These are phyloP conservation scores for Panicum virgatum DNA, from an alignment of 202 grass and related monocot species.

Conservation along the genomic window DNA sequence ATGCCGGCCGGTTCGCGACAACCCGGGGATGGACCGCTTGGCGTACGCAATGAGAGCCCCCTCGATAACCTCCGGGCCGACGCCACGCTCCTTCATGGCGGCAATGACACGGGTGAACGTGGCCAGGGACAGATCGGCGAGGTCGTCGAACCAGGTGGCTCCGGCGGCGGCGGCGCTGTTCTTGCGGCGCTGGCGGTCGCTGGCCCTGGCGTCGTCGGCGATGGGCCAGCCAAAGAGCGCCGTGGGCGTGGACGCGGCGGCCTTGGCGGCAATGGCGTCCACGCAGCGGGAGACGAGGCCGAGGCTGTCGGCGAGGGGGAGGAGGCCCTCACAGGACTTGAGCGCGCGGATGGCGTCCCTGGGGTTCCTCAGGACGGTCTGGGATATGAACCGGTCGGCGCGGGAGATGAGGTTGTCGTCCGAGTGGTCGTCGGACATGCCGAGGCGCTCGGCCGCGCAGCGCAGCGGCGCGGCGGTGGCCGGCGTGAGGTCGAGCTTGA, in stretches of 20 bases:
- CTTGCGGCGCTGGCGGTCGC: constrained; percentile 56
- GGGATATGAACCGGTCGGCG: constrained; percentile 66
- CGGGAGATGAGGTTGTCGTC: constrained; percentile 85
- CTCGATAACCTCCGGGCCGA: constrained; percentile 76
- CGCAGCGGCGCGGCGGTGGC: constrained; percentile 64
- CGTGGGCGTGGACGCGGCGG: constrained; percentile 61
- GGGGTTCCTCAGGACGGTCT: constrained; percentile 69
- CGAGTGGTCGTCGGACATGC: constrained; percentile 81
- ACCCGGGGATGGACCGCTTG: constrained; percentile 81
- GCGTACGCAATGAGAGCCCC: constrained; percentile 85
- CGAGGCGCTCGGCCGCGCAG: constrained; percentile 87
- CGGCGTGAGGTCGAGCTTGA: constrained; percentile 87
- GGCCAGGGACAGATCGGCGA: constrained; percentile 62
- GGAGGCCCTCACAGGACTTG: constrained; percentile 77
- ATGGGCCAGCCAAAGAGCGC: constrained; percentile 91
- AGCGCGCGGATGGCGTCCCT: constrained; percentile 76
- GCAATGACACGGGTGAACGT: constrained; percentile 78
- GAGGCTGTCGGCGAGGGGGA: constrained; percentile 70
- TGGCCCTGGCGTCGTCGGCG: constrained; percentile 33
- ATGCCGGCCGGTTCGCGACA: constrained; percentile 69
- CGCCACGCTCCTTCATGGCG: constrained; percentile 71
- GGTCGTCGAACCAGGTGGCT: constrained; percentile 80
- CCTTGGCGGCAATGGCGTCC: constrained; percentile 68
- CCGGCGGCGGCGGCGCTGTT: constrained; percentile 23
- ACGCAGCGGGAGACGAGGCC: constrained; percentile 72